Base-by-base conservation (phyloP, 495 filamentous ascomycete species). In the Thozetella sp. region DNA sequence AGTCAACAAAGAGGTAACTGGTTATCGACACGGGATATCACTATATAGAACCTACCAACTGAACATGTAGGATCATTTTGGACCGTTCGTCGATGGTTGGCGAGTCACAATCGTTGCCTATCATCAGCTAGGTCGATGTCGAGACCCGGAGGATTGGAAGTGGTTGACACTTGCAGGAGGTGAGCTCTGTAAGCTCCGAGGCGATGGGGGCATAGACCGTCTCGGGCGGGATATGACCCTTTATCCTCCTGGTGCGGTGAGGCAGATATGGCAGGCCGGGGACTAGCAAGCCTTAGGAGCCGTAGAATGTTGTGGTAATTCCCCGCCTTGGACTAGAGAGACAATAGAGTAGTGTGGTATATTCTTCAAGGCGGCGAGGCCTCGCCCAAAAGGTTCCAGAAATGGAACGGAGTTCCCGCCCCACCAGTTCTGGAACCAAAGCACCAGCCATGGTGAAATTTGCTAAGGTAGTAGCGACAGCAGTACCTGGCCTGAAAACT, bases 81-180 rank as follows among this genome's bases (percentile, higher is more conserved):
- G 20, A 17, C 17, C 19, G 24, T 23, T 43, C 15, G 11, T 55
- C 26, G 27, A 55, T 22, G 27, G 25, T 17, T 55, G 25, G 53
- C 43, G 22, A 12, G 40, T 55, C 27, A 55, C 53, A 23, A 23
- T 55, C 23, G 23, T 17, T 55, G 25, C 53, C 3, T 55, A 55
- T 2, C 53, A 55, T 22, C 53, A 55, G 27, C 27, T 55, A 19
- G 53, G 53, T 26, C 27, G 27, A 9, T 55, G 53, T 43, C 53
- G 30, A 40, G 27, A 43, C 1, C 26, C 27, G 13, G 53, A 55
- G 26, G 53, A 55, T 2, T 55, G 53, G 53, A 55, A 55, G 15
- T 55, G 53, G 53, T 11, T 43, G 22, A 57, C 12, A 10, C 40
- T 48, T 50, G 9, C 30, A 37, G 30, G 30, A 37, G 17, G 30